phyloP scores from a whole-genome alignment of 2,329 filamentous ascomycete genomes.

The Alternaria hordeiaustralica region DNA sequence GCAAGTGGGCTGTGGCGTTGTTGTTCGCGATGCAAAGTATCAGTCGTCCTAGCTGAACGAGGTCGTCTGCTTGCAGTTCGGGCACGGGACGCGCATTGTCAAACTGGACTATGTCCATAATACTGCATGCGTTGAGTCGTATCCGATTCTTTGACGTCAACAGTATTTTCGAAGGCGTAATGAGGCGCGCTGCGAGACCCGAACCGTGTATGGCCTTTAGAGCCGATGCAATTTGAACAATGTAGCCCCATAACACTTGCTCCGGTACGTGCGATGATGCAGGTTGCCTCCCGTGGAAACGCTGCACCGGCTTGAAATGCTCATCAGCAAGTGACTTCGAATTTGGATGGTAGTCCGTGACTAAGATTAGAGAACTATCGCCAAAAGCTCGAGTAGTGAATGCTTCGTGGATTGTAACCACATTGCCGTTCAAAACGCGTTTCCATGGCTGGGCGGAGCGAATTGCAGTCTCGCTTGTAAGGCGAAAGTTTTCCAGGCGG shows the following conservation, averaged over 20 bases:
- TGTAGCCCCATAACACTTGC: conserved; percentile 85
- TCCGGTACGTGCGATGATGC: conserved; percentile 62
- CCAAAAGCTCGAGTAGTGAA: conserved; percentile 94
- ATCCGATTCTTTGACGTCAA: conserved; percentile 90
- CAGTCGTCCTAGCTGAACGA: conserved; percentile 81
- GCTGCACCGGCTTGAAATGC: conserved; percentile 63
- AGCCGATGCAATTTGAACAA: conserved; percentile 88
- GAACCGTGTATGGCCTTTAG: conserved; percentile 83
- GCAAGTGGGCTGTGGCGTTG: conserved; percentile 64
- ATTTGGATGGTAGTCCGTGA: conserved; percentile 90
- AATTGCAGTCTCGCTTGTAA: conserved; percentile 90
- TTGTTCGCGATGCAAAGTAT: conserved; percentile 83
- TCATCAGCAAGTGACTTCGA: conserved; percentile 89
- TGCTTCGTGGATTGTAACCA: conserved; percentile 87
- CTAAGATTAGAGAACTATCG: conserved; percentile 92
- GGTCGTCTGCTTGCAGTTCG: conserved; percentile 87
- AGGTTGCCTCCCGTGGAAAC: conserved; percentile 49
- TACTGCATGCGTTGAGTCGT: conserved; percentile 83
- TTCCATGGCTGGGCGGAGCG: conserved; percentile 89
- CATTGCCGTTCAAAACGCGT: conserved; percentile 76
- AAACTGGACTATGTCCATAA: conserved; percentile 87
- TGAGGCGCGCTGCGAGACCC: conserved; percentile 82
- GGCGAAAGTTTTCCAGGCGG: conserved; percentile 84
- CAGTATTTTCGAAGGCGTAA: conserved; percentile 88
- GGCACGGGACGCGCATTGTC: conserved; percentile 71